A percentile compares a stretch with the other conserved stretches of the same genome.
Conservation (phyloP, 805 yeast genomes). For the Saccharomycopsis amapae region DNA sequence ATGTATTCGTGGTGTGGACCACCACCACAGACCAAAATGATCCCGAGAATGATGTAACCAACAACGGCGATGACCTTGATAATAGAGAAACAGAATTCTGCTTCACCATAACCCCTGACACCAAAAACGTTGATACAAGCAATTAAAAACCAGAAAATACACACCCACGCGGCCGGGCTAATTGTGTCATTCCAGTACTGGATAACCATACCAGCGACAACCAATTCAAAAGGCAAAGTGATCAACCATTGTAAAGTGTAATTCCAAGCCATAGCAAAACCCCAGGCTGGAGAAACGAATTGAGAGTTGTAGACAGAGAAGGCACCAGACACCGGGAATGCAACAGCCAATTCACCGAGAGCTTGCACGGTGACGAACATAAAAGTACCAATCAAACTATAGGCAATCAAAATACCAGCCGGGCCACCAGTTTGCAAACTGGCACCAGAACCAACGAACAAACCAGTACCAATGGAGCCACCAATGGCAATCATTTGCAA, state of each 20-base stretch:
- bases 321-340: slow-evolving; percentile 48
- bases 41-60: slow-evolving; percentile 49
- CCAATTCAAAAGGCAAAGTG: slow-evolving; percentile 51
- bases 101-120: slow-evolving; percentile 48
- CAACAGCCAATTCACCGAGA: slow-evolving; percentile 46
- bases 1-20: slow-evolving; percentile 39
- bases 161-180: slow-evolving; percentile 58
- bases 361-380: slow-evolving; percentile 54
- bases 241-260: slow-evolving; percentile 52
- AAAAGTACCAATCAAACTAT: slow-evolving; percentile 47
- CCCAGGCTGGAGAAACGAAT: slow-evolving; percentile 49
- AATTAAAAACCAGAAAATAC: slow-evolving; percentile 44
- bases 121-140: slow-evolving; percentile 45
- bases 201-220: slow-evolving; percentile 53
- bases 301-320: slow-evolving; percentile 43
- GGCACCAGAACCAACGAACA: slow-evolving; percentile 59
- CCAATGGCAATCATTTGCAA: slow-evolving; percentile 65
- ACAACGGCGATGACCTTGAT: slow-evolving; percentile 43
- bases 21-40: slow-evolving; percentile 42
- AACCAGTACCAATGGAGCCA: slow-evolving; percentile 67
- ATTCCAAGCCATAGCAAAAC: slow-evolving; percentile 48
- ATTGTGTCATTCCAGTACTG: slow-evolving; percentile 45
- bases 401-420: slow-evolving; percentile 52
- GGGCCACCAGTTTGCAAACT: slow-evolving; percentile 58
- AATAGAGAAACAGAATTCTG: slow-evolving; percentile 44